Percentiles rank a stretch among this genome's conserved stretches.
Conservation (phyloP, 2,329 filamentous ascomycete species). For the Parafenestella ontariensis region DNA sequence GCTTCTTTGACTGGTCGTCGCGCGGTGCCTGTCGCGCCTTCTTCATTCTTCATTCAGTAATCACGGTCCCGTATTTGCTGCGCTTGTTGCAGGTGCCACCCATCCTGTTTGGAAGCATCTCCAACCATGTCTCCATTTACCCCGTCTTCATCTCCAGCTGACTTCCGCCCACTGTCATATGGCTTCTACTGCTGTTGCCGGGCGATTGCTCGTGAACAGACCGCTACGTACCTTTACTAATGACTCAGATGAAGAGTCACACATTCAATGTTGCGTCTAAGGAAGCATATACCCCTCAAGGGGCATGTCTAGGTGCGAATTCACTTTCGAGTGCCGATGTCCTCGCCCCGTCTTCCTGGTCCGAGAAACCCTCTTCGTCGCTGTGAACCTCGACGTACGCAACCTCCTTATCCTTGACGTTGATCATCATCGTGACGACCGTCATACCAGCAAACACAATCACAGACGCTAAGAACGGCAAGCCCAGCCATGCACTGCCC, state of each 20-base stretch:
- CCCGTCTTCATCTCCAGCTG: too few species aligned
- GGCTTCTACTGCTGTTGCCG: too few species aligned
- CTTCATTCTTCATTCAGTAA: neutral
- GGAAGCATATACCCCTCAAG: neutral
- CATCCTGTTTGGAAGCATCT: neutral
- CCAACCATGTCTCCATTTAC: too few species aligned
- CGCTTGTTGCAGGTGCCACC: neutral
- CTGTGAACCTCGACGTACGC: conserved; percentile 26
- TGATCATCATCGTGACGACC: conserved; percentile 38
- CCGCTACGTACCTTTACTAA: too few species aligned
- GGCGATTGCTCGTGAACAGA: too few species aligned
- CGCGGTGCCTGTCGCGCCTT: neutral
- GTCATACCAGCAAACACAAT: conserved; percentile 34
- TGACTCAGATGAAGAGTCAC: too few species aligned
- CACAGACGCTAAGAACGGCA: conserved; percentile 50
- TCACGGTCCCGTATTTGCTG: neutral
- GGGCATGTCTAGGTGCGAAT: conserved; percentile 1
- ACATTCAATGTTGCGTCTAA: neutral
- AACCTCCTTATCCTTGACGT: conserved; percentile 28
- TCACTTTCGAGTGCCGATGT: conserved; percentile 19
- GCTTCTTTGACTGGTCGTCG: neutral
- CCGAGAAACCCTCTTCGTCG: conserved; percentile 25
- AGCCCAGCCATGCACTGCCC: conserved; percentile 56
- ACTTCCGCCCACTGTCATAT: too few species aligned
- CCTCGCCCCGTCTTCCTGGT: conserved; percentile 13